Conservation (phyloP, 2,329 filamentous ascomycete species). For the Colletotrichum viniferum region DNA sequence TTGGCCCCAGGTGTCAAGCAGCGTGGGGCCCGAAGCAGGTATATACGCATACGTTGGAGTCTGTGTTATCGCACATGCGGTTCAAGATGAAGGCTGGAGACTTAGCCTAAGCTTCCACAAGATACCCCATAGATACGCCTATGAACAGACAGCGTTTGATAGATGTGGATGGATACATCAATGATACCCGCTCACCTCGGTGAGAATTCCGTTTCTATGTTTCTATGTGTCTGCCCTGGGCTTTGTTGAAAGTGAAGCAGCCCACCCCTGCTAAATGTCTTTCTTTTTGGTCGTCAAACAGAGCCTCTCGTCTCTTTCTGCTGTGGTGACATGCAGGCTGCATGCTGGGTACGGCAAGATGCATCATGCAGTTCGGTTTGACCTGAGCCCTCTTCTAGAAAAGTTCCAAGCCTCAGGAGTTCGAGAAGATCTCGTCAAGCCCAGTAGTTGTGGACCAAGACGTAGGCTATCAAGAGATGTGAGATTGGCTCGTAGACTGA, state of each 20-base stretch:
- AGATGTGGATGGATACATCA: background rate
- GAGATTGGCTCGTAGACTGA: background rate
- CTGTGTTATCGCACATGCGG: background rate
- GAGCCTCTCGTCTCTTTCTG: background rate
- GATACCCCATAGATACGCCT: background rate
- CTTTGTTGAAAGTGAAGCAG: background rate
- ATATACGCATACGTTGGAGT: background rate
- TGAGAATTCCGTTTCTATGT: background rate
- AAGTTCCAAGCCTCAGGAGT: background rate
- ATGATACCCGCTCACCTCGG: conserved; percentile 15
- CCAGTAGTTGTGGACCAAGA: background rate
- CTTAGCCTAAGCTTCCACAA: background rate
- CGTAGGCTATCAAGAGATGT: background rate
- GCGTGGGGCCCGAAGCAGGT: background rate
- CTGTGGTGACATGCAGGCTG: background rate
- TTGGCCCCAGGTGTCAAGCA: background rate
- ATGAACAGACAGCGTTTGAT: background rate
- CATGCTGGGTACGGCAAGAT: background rate
- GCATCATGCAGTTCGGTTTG: background rate
- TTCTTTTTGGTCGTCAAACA: background rate
- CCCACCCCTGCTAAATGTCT: background rate
- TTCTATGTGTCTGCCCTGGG: background rate
- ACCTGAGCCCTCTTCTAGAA: background rate
- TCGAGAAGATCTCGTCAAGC: background rate
- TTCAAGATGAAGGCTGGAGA: background rate